phyloP scores from a whole-genome alignment of 2,329 filamentous ascomycete species.

The Cercospora sp. region DNA sequence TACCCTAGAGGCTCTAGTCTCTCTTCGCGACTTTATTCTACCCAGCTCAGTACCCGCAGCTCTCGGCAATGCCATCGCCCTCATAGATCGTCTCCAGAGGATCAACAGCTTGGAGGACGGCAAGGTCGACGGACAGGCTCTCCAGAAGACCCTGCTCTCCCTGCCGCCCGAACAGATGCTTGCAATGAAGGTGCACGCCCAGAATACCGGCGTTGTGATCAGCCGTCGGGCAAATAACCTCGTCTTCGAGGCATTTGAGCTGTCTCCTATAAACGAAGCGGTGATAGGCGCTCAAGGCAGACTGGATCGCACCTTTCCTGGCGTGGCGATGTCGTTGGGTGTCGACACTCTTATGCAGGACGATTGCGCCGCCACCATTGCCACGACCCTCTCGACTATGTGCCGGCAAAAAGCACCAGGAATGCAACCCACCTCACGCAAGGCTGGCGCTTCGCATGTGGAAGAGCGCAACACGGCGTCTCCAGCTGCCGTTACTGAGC shows the following conservation, averaged over 20 bases:
- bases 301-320: constrained; percentile 62
- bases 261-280: constrained; percentile 54
- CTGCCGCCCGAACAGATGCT: constrained; percentile 14
- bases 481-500: constrained; percentile 59
- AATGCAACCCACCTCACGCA: constrained; percentile 40
- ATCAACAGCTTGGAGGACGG: constrained; percentile 6
- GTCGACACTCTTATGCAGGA: constrained; percentile 35
- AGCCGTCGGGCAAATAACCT: constrained; percentile 34
- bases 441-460: constrained; percentile 51
- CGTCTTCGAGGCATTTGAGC: constrained; percentile 63
- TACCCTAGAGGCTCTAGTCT: constrained; percentile 17
- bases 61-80: constrained; percentile 7
- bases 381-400: constrained; percentile 27
- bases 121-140: not conserved
- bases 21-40: constrained; percentile 17
- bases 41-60: constrained; percentile 26
- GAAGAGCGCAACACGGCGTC: constrained; percentile 61
- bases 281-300: constrained; percentile 55
- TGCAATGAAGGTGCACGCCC: constrained; percentile 17
- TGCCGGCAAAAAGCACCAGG: constrained; percentile 18
- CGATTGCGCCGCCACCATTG: constrained; percentile 21
- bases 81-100: not conserved
- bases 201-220: constrained; percentile 32
- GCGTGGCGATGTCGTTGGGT: constrained; percentile 46
- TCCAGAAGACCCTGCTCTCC: not conserved